Conservation (phyloP, 2,329 filamentous ascomycete genomes). For the Fusarium continuum region DNA sequence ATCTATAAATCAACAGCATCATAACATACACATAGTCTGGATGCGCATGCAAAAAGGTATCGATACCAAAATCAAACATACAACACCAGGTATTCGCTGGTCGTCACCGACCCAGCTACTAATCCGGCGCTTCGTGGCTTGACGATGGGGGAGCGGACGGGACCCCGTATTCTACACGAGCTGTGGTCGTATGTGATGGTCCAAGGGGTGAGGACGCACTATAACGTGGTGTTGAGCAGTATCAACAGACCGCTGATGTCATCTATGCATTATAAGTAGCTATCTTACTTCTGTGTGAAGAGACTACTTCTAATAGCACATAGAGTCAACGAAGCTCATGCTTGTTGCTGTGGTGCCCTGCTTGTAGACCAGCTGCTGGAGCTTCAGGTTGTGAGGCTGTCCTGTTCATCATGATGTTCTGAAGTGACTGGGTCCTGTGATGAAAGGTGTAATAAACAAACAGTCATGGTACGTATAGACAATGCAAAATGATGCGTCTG, state of each 20-base stretch:
- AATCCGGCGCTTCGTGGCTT: slow-evolving; percentile 38
- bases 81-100: slow-evolving; percentile 39
- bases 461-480: too few relatives aligned
- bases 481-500: too few relatives aligned
- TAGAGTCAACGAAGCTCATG: too few relatives aligned
- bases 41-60: slow-evolving; percentile 3
- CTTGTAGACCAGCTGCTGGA: too few relatives aligned
- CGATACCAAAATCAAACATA: slow-evolving; percentile 25
- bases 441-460: too few relatives aligned
- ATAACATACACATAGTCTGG: not conserved
- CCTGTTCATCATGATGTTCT: too few relatives aligned
- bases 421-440: too few relatives aligned
- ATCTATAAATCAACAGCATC: not conserved
- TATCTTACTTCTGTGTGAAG: not conserved
- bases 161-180: slow-evolving; percentile 38
- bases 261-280: not conserved
- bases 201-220: not conserved
- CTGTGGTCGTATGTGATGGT: slow-evolving; percentile 36
- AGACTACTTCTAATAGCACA: too few relatives aligned
- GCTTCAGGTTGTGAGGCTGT: too few relatives aligned
- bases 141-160: slow-evolving; percentile 37
- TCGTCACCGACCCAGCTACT: slow-evolving; percentile 40
- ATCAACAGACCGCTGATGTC: too few relatives aligned
- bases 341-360: too few relatives aligned
- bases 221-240: not conserved